Base-by-base conservation (phyloP, 768 basidiomycete species). In the Trametes elegans region DNA sequence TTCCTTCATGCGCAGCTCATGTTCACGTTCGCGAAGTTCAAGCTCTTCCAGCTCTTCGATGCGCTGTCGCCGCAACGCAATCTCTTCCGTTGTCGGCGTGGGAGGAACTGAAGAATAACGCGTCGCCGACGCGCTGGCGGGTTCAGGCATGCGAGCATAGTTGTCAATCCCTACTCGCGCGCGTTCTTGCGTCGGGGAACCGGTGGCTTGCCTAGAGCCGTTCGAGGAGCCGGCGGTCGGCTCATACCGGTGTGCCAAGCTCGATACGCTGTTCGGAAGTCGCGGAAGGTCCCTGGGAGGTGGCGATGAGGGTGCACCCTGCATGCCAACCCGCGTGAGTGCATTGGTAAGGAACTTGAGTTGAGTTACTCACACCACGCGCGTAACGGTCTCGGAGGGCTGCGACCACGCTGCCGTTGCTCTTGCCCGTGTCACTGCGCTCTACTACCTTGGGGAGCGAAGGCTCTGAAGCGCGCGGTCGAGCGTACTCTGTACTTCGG, bases 331-430 rank as follows among this genome's bases (percentile, higher is more conserved):
- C 29, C 16, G 7, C 3, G 31, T 49, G 18, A 38, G 28, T 2
- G 10, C 31, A 5, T 14, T 18, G 11, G 10, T 21, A 16, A 8
- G 27, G n/a, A 14, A 0, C 9, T 39, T 0, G 9, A 21, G 31
- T 5, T 40, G 47, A 10, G 18, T n/a, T 19, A 53, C 84, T 39
- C 61, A 88, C 88, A 51, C 68, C 73, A 36, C 71, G 76, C 19
- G 80, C 76, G 60, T 87, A 90, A 45, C 79, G 80, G 64, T 78
- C 79, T 39, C 84, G 78, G 76, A 92, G 82, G 2, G 81, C 80
- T 38, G 88, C 84, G 40, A 91, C 88, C 23, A 85, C 70, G 61
- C 80, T 83, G 11, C 79, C 79, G 43, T 64, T 77, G 57, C 80
- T 84, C 35, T 68, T 75, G 6, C 75, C 76, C 2, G 82, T 80